Conservation (phyloP, 371 early-diverging fungal genomes). For the Sanchytrium tribonematis region DNA sequence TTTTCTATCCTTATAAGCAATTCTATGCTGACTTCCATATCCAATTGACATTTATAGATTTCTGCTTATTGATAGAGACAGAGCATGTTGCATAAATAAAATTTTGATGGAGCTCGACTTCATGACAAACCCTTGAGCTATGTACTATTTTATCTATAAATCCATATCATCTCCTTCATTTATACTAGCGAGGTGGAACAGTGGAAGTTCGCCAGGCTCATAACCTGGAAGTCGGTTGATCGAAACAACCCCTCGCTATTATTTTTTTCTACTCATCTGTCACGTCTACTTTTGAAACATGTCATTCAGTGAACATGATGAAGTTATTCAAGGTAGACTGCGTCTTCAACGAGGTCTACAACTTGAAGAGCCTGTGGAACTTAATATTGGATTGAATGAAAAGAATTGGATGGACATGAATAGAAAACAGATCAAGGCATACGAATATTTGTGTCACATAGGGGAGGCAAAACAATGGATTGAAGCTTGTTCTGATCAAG, state of each 20-base stretch:
- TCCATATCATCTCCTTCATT: too few species aligned
- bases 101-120: too few species aligned
- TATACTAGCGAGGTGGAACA: slow-evolving; percentile 25
- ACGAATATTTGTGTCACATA: slow-evolving; percentile 95
- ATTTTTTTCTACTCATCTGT: neutral
- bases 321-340: neutral
- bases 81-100: too few species aligned
- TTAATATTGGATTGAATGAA: slow-evolving; percentile 2
- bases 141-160: too few species aligned
- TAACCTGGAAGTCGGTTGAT: slow-evolving; percentile 26
- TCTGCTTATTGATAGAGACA: too few species aligned
- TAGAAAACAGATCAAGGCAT: slow-evolving; percentile 66
- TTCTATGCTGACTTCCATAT: too few species aligned
- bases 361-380: neutral
- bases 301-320: neutral
- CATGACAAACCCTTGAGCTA: too few species aligned
- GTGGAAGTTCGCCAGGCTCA: slow-evolving; percentile 28
- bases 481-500: slow-evolving; percentile 55
- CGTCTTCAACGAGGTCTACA: neutral
- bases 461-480: slow-evolving; percentile 99
- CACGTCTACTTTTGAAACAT: slow-evolving; percentile 1
- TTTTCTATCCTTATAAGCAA: too few species aligned
- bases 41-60: too few species aligned
- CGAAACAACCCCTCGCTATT: slow-evolving; percentile 19
- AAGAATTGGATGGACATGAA: slow-evolving; percentile 73